Base-by-base conservation (phyloP, 2,329 filamentous ascomycete genomes). In the Kalaharituber pfeilii region DNA sequence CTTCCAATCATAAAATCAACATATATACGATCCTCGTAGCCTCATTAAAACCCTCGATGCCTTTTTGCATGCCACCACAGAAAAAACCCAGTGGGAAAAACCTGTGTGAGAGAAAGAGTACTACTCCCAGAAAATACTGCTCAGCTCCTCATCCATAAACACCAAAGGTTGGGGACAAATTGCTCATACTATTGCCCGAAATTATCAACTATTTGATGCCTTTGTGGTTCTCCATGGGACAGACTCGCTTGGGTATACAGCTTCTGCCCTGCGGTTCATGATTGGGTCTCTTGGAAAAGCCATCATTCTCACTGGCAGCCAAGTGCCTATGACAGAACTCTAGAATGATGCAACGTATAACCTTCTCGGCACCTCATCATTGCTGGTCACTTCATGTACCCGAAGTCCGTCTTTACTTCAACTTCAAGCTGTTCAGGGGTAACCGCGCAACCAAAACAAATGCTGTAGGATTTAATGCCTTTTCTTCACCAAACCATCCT, bases 321-420 rank as follows among this genome's bases (percentile, higher is more conserved):
- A 86, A 66, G 84, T 87, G 0, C 86, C 86, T 49, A 94, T 95
- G 75, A 83, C 91, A 63, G 81, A 88, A 57, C 77, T 94, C 25
- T 86, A 94, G 68, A 91, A 84, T 51, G 88, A 95, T 67, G 88
- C 87, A 8, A 84, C 87, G 33, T 86, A 93, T 70, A 95, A 94
- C 65, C 75, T 95, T 11, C 76, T 94, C 4, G 85, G 85, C 20
- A 88, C 86, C 75, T 94, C 64, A 86, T 94, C 65, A 82, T 94
- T 54, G 88, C 88, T 2, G 86, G 86, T 29, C 91, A 91, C 57
- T 94, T 94, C 66, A 84, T 86, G 71, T 95, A 55, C 87, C 88
- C 0, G 88, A 94, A 67, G 88, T 95, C 52, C 87, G 86, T 66
- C 75, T 95, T 30, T 94, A 93, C 72, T 95, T 95, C 74, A 86